Conservation (phyloP, 768 basidiomycete species). For the Pleurotus tuoliensis region DNA sequence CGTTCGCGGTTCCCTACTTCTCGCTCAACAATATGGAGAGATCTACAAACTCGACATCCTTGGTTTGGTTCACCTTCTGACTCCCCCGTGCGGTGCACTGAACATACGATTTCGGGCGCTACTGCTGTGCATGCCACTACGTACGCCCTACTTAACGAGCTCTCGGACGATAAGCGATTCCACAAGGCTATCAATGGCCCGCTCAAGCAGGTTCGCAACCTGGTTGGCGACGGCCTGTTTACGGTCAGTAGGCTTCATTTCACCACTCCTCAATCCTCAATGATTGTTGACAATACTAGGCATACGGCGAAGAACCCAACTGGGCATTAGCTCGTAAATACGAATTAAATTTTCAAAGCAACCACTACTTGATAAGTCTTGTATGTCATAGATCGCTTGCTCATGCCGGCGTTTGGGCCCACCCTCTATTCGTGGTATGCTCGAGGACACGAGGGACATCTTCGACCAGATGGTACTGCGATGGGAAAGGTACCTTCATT, state of each 20-base stretch:
- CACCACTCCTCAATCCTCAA: background rate
- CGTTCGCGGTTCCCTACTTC: slow-evolving; percentile 27
- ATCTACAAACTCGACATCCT: slow-evolving; percentile 35
- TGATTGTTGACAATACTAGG: slow-evolving; percentile 16
- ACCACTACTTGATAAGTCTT: background rate
- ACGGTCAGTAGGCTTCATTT: slow-evolving; percentile 21
- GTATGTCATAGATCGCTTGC: slow-evolving; percentile 22
- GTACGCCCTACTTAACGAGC: slow-evolving; percentile 35
- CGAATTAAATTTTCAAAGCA: background rate
- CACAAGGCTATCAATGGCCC: slow-evolving; percentile 31
- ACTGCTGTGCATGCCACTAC: slow-evolving; percentile 25
- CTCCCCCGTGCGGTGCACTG: background rate
- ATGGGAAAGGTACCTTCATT: slow-evolving; percentile 32
- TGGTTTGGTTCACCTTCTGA: slow-evolving; percentile 19
- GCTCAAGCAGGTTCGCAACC: slow-evolving; percentile 29
- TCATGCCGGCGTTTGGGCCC: slow-evolving; percentile 35
- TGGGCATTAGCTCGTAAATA: slow-evolving; percentile 44
- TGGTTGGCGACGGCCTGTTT: slow-evolving; percentile 38
- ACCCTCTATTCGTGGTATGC: slow-evolving; percentile 40
- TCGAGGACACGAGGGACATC: slow-evolving; percentile 45
- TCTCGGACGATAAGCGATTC: slow-evolving; percentile 39
- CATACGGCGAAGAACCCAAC: slow-evolving; percentile 37
- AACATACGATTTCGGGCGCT: slow-evolving; percentile 16
- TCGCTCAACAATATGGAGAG: slow-evolving; percentile 35
- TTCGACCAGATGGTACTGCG: slow-evolving; percentile 36